Conservation (phyloP, 257 asterid species). For the Hygrophila difformis region DNA sequence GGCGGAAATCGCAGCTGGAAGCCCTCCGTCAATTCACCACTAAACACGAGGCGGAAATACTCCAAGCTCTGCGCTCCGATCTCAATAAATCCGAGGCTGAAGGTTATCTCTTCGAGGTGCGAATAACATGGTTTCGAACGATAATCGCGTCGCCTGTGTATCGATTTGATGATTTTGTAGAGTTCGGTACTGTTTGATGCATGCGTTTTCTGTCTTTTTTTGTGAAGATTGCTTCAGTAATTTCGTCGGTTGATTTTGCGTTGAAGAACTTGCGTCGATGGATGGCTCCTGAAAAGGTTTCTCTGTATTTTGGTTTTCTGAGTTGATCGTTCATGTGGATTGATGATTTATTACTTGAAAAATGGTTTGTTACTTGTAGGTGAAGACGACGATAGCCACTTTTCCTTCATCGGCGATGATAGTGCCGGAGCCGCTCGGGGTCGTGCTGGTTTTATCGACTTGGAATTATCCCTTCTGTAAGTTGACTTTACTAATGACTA, state of each 20-base stretch:
- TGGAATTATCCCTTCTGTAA: slow-evolving; percentile 93
- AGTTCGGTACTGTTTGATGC: no score
- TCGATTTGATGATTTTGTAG: neutral
- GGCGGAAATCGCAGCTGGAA: slow-evolving; percentile 84
- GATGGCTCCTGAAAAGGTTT: slow-evolving; percentile 83
- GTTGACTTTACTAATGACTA: no score
- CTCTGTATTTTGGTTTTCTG: no score
- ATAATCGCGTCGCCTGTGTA: neutral
- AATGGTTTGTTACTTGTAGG: no score
- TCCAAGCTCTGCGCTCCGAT: slow-evolving; percentile 59
- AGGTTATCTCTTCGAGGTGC: slow-evolving; percentile 70
- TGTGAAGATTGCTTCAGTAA: slow-evolving; percentile 39
- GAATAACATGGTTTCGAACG: no score
- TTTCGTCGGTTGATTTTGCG: slow-evolving; percentile 45
- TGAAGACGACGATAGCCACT: slow-evolving; percentile 48
- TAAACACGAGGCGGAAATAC: slow-evolving; percentile 55
- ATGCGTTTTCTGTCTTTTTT: neutral
- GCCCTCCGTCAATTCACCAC: slow-evolving; percentile 25
- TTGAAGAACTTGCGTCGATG: slow-evolving; percentile 52
- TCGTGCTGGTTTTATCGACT: slow-evolving; percentile 64
- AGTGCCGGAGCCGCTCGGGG: slow-evolving; percentile 85
- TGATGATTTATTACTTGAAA: no score
- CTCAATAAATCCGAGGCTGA: slow-evolving; percentile 71
- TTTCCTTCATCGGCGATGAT: slow-evolving; percentile 78
- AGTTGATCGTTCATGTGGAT: neutral